Conservation (phyloP, 148 eudicot genomes). For the Pouteria glomerata region DNA sequence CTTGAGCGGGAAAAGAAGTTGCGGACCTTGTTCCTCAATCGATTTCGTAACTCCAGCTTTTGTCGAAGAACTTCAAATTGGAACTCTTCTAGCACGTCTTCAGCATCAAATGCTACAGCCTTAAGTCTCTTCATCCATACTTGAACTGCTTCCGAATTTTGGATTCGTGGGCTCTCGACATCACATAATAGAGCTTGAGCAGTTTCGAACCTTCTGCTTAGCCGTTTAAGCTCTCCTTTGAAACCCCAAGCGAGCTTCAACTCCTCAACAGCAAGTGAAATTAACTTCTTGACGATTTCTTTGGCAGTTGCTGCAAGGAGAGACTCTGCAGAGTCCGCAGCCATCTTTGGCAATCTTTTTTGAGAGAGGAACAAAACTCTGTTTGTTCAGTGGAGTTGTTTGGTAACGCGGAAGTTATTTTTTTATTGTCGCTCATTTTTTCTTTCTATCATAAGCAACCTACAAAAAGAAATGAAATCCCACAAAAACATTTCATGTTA, state of each 20-base stretch:
- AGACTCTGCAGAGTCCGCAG: too few relatives aligned
- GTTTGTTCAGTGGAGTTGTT: too few relatives aligned
- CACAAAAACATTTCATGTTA: too few relatives aligned
- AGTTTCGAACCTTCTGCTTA: background rate
- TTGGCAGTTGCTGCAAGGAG: background rate
- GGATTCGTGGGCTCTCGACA: background rate
- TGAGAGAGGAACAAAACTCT: too few relatives aligned
- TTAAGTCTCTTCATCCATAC: too few relatives aligned
- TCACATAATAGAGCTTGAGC: background rate
- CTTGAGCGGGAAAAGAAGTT: background rate
- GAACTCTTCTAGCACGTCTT: conserved; percentile 9
- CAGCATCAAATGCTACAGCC: background rate
- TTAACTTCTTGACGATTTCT: background rate
- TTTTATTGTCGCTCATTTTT: too few relatives aligned
- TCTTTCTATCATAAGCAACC: too few relatives aligned
- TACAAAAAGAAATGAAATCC: too few relatives aligned
- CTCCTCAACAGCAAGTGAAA: background rate
- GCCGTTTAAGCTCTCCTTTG: background rate
- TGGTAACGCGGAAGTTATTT: too few relatives aligned
- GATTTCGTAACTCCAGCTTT: background rate
- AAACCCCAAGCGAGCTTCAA: background rate
- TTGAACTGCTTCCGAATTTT: background rate
- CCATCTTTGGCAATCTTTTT: too few relatives aligned
- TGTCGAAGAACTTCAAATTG: background rate
- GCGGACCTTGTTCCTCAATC: background rate